A percentile compares a stretch with the other conserved stretches of the same genome.
These are phyloP conservation scores for Russula emetica DNA, from an alignment of 768 basidiomycete species.

Conservation along the genomic window DNA sequence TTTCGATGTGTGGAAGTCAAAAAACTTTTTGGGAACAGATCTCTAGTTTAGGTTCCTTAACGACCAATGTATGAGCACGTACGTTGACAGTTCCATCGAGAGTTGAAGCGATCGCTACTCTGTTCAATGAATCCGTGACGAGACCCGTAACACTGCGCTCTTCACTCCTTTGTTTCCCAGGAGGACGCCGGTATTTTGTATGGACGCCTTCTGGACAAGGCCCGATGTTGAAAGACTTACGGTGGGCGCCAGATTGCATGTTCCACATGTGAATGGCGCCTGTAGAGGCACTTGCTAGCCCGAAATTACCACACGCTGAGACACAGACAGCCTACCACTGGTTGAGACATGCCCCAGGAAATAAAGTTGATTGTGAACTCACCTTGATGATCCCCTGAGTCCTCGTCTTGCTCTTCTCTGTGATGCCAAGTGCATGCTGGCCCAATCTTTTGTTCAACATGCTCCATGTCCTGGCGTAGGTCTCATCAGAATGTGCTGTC, in stretches of 20 bases:
- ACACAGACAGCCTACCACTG: constrained; percentile 69
- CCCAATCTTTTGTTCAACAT: constrained; percentile 79
- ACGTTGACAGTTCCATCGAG: constrained; percentile 88
- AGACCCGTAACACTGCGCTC: constrained; percentile 72
- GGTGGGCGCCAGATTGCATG: constrained; percentile 87
- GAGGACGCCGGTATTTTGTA: constrained; percentile 38
- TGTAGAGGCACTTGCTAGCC: constrained; percentile 75
- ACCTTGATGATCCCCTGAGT: constrained; percentile 72
- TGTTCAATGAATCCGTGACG: constrained; percentile 81
- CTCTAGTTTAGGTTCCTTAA: background rate
- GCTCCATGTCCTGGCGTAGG: constrained; percentile 82
- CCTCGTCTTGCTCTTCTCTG: constrained; percentile 46
- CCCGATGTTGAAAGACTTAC: constrained; percentile 72
- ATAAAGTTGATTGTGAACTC: constrained; percentile 18
- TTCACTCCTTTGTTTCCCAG: constrained; percentile 39
- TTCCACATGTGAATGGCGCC: constrained; percentile 90
- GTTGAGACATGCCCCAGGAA: background rate
- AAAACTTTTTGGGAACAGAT: constrained; percentile 60
- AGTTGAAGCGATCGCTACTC: constrained; percentile 75
- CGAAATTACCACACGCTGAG: constrained; percentile 95
- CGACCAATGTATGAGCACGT: constrained; percentile 33
- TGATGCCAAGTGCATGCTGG: constrained; percentile 62
- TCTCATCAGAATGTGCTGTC: constrained; percentile 83
- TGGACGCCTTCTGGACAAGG: constrained; percentile 53
- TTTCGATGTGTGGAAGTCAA: constrained; percentile 87